Conservation (phyloP, 441 rosid genomes). For the Manihot esculenta region DNA sequence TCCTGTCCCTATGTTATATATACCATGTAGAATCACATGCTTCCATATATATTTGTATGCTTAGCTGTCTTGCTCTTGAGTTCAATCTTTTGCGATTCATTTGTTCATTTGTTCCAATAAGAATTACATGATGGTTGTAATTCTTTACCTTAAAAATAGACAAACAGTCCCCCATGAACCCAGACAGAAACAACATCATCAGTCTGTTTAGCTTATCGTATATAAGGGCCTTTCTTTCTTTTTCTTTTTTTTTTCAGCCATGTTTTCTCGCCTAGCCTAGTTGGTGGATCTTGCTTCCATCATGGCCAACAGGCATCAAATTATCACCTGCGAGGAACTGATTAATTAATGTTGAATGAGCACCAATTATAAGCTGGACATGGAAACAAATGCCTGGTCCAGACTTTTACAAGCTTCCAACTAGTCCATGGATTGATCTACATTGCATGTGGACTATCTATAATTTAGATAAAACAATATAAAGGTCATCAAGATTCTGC, state of each 20-base stretch:
- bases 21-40: neutral
- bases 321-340: neutral
- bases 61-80: neutral
- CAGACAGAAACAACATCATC: neutral
- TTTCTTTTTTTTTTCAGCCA: neutral
- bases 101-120: neutral
- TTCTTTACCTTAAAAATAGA: too few species aligned
- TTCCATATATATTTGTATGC: neutral
- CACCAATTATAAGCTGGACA: too few species aligned
- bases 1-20: neutral
- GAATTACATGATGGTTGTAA: too few species aligned
- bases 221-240: neutral
- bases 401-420: too few species aligned
- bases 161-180: neutral
- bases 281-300: neutral
- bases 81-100: neutral
- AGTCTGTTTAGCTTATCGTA: too few species aligned
- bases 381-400: too few species aligned
- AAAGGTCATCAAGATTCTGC: too few species aligned
- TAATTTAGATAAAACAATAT: too few species aligned
- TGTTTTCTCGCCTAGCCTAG: neutral
- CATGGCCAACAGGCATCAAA: constrained; percentile 2
- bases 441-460: too few species aligned
- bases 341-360: neutral
- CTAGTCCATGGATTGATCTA: too few species aligned